Conservation (phyloP, 2,329 filamentous ascomycete species). For the Lecanoromycetidae sp. region DNA sequence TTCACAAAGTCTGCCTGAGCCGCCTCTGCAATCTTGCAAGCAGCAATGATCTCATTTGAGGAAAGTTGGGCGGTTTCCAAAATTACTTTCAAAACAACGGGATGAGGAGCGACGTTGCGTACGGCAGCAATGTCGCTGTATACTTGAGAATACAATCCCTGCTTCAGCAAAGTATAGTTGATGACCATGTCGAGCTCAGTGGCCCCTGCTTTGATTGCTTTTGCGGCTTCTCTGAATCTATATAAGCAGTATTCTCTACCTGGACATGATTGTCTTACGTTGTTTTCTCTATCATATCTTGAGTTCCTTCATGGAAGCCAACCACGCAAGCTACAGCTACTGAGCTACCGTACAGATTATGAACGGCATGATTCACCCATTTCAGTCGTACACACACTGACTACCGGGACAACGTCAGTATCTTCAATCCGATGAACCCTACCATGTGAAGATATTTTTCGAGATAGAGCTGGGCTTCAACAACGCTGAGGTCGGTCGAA, state of each 20-base stretch:
- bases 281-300: conserved; percentile 31
- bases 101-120: conserved; percentile 34
- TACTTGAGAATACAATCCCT: conserved; percentile 35
- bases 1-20: conserved; percentile 49
- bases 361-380: conserved; percentile 39
- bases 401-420: too few species aligned
- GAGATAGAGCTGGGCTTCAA: too few species aligned
- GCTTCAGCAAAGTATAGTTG: conserved; percentile 39
- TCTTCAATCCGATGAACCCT: conserved; percentile 1
- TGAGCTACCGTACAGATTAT: conserved; percentile 36
- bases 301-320: conserved; percentile 48
- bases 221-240: conserved; percentile 41
- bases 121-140: conserved; percentile 43
- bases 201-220: conserved; percentile 40
- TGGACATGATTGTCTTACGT: background rate
- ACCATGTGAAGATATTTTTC: too few species aligned
- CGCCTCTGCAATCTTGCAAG: conserved; percentile 38
- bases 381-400: conserved; percentile 46
- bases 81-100: conserved; percentile 43
- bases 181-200: conserved; percentile 48
- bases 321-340: conserved; percentile 47
- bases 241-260: background rate
- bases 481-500: too few species aligned
- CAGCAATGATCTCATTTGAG: conserved; percentile 40
- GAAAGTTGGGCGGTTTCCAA: conserved; percentile 45